A percentile compares a stretch with the other conserved stretches of the same genome.
These are phyloP conservation scores for Hemerocallis citrina DNA, from an alignment of 106 monocot genomes.

Conservation along the genomic window DNA sequence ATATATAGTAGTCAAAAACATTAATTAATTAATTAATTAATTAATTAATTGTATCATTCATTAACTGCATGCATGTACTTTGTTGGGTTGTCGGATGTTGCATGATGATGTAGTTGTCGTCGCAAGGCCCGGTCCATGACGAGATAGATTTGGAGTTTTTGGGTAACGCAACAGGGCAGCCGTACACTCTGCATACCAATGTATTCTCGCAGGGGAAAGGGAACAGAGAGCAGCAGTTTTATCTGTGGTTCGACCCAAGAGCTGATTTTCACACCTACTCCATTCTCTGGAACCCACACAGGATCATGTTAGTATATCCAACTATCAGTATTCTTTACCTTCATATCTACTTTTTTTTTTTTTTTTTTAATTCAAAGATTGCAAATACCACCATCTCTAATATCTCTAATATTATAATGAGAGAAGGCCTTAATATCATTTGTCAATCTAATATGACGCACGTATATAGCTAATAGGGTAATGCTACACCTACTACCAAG, in stretches of 20 bases:
- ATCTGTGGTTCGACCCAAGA: slow-evolving; percentile 48
- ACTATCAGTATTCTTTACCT: too few species aligned
- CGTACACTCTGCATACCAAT: slow-evolving; percentile 40
- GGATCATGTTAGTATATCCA: slow-evolving; percentile 16
- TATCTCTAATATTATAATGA: too few species aligned
- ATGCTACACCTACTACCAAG: too few species aligned
- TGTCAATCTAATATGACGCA: too few species aligned
- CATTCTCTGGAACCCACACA: slow-evolving; percentile 34
- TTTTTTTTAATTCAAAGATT: too few species aligned
- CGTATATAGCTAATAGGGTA: too few species aligned
- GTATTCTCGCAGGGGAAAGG: slow-evolving; percentile 40
- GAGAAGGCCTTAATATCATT: too few species aligned
- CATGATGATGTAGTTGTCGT: slow-evolving; percentile 34
- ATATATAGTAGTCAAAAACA: too few species aligned
- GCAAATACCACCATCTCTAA: background rate
- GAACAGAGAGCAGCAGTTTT: slow-evolving; percentile 43
- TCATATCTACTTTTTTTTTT: too few species aligned
- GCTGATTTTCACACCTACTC: slow-evolving; percentile 43
- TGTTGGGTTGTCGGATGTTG: background rate
- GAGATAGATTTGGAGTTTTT: slow-evolving; percentile 52
- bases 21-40: too few species aligned
- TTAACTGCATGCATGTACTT: too few species aligned
- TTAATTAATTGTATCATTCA: too few species aligned
- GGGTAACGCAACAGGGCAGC: slow-evolving; percentile 34
- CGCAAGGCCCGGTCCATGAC: slow-evolving; percentile 33